Percentiles rank a stretch among this genome's conserved stretches.
phyloP scores from a whole-genome alignment of 1,139 yeast species.

The Geotrichum fermentans region DNA sequence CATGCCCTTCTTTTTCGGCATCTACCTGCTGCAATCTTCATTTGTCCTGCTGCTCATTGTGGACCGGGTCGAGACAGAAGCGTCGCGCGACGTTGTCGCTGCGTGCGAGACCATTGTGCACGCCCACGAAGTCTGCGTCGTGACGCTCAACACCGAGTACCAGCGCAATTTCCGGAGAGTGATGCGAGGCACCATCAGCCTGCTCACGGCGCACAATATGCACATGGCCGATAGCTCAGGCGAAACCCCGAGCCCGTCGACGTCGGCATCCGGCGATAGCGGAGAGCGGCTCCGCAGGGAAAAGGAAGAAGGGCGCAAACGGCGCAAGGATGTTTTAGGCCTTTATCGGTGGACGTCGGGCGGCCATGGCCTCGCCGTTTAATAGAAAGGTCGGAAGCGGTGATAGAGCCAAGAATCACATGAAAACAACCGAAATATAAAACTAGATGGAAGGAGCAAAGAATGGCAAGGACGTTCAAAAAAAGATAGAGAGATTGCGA shows the following conservation, averaged over 20 bases:
- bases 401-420: too few relatives aligned
- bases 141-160: conserved; percentile 35
- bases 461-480: too few relatives aligned
- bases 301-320: conserved; percentile 25
- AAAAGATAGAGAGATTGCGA: too few relatives aligned
- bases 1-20: conserved; percentile 33
- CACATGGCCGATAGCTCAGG: conserved; percentile 15
- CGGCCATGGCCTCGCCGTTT: conserved; percentile 34
- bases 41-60: conserved; percentile 30
- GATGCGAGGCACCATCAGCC: conserved; percentile 31
- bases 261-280: conserved; percentile 29
- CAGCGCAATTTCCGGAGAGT: conserved; percentile 35
- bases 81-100: conserved; percentile 32
- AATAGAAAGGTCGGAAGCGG: conserved; percentile 1
- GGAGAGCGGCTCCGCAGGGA: background rate
- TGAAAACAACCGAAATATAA: too few relatives aligned
- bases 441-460: too few relatives aligned
- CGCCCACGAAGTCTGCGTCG: conserved; percentile 37
- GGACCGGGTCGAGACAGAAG: conserved; percentile 32
- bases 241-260: conserved; percentile 27
- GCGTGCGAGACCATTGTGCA: conserved; percentile 36
- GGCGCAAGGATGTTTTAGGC: conserved; percentile 32
- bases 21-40: conserved; percentile 31
- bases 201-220: conserved; percentile 17
- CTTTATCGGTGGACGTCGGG: conserved; percentile 34